These are phyloP conservation scores for Botrytis byssoidea DNA, from an alignment of 2,329 filamentous ascomycete genomes.

Conservation along the genomic window DNA sequence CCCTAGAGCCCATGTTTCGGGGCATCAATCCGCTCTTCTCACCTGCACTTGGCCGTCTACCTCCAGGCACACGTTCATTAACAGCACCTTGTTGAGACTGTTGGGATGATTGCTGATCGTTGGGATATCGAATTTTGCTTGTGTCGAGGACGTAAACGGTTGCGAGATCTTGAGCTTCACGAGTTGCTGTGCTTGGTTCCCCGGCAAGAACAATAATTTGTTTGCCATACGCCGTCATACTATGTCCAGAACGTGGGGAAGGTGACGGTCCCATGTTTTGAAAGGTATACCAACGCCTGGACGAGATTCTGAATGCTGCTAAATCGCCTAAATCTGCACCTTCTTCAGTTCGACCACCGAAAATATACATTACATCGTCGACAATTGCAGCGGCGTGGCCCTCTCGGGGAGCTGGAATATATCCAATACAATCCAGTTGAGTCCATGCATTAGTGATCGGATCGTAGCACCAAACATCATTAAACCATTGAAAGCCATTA, in stretches of 20 bases:
- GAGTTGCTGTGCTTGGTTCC: slow-evolving; percentile 84
- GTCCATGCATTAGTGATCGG: slow-evolving; percentile 79
- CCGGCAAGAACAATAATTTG: slow-evolving; percentile 89
- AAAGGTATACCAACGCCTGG: slow-evolving; percentile 96
- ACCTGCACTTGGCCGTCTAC: slow-evolving; percentile 46
- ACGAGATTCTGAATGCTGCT: slow-evolving; percentile 78
- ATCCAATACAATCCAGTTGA: slow-evolving; percentile 93
- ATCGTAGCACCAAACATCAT: slow-evolving; percentile 97
- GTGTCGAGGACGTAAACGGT: slow-evolving; percentile 92
- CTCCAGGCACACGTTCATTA: slow-evolving; percentile 43
- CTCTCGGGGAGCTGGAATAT: slow-evolving; percentile 90
- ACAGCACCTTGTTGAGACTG: slow-evolving; percentile 41
- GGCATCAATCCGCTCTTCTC: slow-evolving; percentile 34
- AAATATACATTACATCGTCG: slow-evolving; percentile 98
- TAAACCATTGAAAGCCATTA: slow-evolving; percentile 96
- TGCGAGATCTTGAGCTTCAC: slow-evolving; percentile 79
- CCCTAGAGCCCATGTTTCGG: slow-evolving; percentile 35
- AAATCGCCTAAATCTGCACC: slow-evolving; percentile 90
- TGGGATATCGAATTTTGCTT: slow-evolving; percentile 92
- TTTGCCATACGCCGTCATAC: slow-evolving; percentile 94
- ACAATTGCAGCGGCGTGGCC: slow-evolving; percentile 92
- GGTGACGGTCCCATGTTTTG: slow-evolving; percentile 99
- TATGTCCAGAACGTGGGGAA: slow-evolving; percentile 89
- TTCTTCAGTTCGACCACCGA: slow-evolving; percentile 92
- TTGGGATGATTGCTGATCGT: slow-evolving; percentile 54